Conservation (phyloP, 1,139 yeast genomes). For the Sugiyamaella grinbergsii region DNA sequence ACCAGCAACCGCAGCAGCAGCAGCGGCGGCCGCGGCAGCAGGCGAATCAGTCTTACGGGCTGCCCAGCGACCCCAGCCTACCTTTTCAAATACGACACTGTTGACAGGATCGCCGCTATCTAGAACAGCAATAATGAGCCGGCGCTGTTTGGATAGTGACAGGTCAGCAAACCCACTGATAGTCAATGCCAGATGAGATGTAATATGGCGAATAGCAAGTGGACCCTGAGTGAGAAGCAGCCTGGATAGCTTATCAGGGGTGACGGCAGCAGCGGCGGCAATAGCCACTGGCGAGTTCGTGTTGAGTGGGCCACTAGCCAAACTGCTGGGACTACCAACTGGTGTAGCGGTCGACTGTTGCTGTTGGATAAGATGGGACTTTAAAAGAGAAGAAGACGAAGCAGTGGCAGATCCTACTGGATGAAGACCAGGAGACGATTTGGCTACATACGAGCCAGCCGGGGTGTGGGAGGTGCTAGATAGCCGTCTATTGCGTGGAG, state of each 20-base stretch:
- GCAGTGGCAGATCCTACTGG: conserved; percentile 16
- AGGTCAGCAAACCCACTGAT: conserved; percentile 79
- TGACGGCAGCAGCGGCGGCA: conserved; percentile 84
- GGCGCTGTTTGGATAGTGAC: conserved; percentile 83
- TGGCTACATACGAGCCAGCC: conserved; percentile 23
- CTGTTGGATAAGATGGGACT: conserved; percentile 15
- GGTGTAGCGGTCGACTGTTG: conserved; percentile 11
- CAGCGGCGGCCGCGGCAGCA: conserved; percentile 22
- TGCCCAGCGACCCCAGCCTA: conserved; percentile 99
- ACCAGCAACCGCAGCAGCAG: conserved; percentile 18
- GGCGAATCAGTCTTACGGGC: conserved; percentile 56
- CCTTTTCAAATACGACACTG: conserved; percentile 80
- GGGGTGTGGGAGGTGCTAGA: conserved; percentile 25
- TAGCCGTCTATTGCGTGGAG: conserved; percentile 22
- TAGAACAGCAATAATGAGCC: conserved; percentile 86
- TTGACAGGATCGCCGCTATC: conserved; percentile 68
- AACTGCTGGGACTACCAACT: conserved; percentile 10
- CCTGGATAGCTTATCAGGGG: conserved; percentile 74
- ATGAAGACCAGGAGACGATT: conserved; percentile 19
- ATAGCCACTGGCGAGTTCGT: conserved; percentile 88
- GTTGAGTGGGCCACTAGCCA: conserved; percentile 46
- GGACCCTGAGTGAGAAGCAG: conserved; percentile 78
- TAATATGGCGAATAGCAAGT: conserved; percentile 84
- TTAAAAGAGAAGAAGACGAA: conserved; percentile 15
- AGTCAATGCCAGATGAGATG: conserved; percentile 71